Conservation (phyloP, 1,284 basidiomycete species). For the Apiotrichum laibachii region DNA sequence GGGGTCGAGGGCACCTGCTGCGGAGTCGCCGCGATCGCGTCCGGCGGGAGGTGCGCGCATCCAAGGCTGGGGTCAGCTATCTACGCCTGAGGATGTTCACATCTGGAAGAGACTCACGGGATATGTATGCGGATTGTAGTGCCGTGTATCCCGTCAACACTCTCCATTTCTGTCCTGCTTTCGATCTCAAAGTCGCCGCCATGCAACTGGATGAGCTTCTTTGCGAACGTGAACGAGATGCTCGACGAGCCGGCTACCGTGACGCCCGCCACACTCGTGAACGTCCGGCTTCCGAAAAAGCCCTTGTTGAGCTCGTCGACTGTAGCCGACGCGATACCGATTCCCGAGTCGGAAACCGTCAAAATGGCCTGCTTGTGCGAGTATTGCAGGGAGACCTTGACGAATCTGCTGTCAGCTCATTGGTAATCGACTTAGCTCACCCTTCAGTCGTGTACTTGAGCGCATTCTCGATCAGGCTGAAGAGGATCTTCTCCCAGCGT, state of each 20-base stretch:
- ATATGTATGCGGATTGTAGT: constrained; percentile 43
- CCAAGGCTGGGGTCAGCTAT: constrained; percentile 30
- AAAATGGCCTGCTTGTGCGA: constrained; percentile 29
- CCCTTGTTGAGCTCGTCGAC: neutral
- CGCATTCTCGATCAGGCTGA: constrained; percentile 43
- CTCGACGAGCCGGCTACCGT: constrained; percentile 35
- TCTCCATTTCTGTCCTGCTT: constrained; percentile 40
- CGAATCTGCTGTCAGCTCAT: neutral
- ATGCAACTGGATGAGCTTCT: constrained; percentile 53
- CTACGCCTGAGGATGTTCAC: neutral
- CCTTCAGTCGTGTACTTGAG: constrained; percentile 22
- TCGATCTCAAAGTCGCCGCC: constrained; percentile 51
- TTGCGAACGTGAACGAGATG: constrained; percentile 45
- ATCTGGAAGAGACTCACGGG: constrained; percentile 26
- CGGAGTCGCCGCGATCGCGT: constrained; percentile 26
- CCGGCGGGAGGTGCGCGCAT: constrained; percentile 36
- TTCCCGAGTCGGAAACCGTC: constrained; percentile 49
- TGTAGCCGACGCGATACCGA: constrained; percentile 44
- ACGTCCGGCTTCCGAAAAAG: neutral
- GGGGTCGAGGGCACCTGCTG: neutral
- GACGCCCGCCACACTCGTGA: no score
- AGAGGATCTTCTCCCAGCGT: constrained; percentile 53
- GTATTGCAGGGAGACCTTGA: constrained; percentile 1
- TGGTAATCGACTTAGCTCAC: constrained; percentile 6
- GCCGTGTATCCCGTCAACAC: constrained; percentile 38